phyloP scores from a whole-genome alignment of 2,329 filamentous ascomycete species.

The Beauveria sp. region DNA sequence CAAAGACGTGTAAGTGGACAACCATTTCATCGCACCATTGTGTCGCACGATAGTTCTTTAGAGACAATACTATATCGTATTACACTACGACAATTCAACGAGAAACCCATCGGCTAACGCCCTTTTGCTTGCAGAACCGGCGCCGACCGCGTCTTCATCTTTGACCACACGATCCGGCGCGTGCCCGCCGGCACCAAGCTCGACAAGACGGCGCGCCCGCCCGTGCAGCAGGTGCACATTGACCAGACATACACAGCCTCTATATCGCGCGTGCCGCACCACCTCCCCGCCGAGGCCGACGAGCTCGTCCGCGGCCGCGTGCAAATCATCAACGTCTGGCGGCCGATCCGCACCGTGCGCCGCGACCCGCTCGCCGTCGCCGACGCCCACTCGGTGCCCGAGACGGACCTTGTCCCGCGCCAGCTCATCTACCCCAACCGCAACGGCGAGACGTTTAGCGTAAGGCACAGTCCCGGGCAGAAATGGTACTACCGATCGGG shows the following conservation, averaged over 20 bases:
- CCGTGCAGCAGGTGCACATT: constrained; percentile 43
- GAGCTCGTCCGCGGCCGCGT: constrained; percentile 36
- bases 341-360: constrained; percentile 40
- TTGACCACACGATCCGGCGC: constrained; percentile 51
- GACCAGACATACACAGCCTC: constrained; percentile 46
- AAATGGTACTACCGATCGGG: constrained; percentile 46
- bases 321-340: constrained; percentile 48
- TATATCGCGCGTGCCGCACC: constrained; percentile 29
- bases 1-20: constrained; percentile 41
- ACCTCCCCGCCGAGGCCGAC: constrained; percentile 36
- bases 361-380: constrained; percentile 48
- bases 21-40: no score
- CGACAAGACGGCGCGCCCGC: constrained; percentile 31
- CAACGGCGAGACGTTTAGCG: constrained; percentile 40
- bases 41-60: no score
- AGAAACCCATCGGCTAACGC: background rate
- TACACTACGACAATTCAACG: background rate
- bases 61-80: no score
- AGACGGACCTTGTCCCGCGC: constrained; percentile 41
- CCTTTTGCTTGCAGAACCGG: constrained; percentile 38
- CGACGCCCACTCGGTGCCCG: constrained; percentile 40
- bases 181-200: constrained; percentile 32
- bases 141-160: constrained; percentile 48
- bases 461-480: constrained; percentile 33
- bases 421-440: constrained; percentile 44